A percentile compares a stretch with the other conserved stretches of the same genome.
These are phyloP conservation scores for Dujonia santamariae DNA, from an alignment of 1,139 yeast species.

Conservation along the genomic window DNA sequence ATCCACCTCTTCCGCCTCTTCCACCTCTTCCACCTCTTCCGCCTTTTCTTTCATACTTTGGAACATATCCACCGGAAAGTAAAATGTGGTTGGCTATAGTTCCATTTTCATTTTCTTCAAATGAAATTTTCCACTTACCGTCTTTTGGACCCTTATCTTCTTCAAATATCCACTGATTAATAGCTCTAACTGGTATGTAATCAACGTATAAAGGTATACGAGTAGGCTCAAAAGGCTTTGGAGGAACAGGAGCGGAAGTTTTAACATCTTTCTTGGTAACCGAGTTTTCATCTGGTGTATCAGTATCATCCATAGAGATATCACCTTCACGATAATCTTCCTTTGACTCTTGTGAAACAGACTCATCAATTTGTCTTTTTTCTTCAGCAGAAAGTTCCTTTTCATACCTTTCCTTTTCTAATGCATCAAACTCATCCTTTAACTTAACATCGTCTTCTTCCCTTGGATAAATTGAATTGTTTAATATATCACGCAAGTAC, in stretches of 20 bases:
- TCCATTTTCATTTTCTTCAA: constrained; percentile 29
- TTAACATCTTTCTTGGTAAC: neutral
- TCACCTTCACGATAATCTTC: neutral
- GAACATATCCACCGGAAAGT: constrained; percentile 32
- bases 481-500: constrained; percentile 27
- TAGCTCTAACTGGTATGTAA: constrained; percentile 44
- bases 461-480: constrained; percentile 31
- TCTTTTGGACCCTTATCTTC: constrained; percentile 43
- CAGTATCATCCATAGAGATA: neutral
- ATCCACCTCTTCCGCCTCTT: constrained; percentile 12
- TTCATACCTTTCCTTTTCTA: constrained; percentile 22
- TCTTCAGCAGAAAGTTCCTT: constrained; percentile 16
- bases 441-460: constrained; percentile 22
- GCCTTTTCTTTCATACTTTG: constrained; percentile 15
- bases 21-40: constrained; percentile 13
- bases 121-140: constrained; percentile 43
- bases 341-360: neutral
- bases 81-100: constrained; percentile 34
- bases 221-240: constrained; percentile 16
- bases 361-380: constrained; percentile 5
- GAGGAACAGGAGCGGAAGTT: constrained; percentile 16
- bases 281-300: neutral
- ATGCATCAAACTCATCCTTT: constrained; percentile 19
- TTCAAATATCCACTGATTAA: constrained; percentile 46
- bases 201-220: constrained; percentile 36